A percentile compares a stretch with the other conserved stretches of the same genome.
Evolutionary conservation across 495 filamentous ascomycete genomes (phyloP).

Genomic region (Neurospora sublineolata): DNA sequence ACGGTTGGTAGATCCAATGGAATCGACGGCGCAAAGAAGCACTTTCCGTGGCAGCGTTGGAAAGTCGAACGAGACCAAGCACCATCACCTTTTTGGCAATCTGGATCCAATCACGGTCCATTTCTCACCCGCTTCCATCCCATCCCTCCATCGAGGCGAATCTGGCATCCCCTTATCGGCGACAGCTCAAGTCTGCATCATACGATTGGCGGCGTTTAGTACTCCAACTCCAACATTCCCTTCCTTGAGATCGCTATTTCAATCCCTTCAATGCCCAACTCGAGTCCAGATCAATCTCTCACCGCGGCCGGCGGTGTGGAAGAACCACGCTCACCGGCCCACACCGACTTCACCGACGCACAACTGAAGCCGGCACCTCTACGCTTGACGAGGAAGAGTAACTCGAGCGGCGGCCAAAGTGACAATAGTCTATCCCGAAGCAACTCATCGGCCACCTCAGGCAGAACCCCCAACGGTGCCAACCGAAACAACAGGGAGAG

Average conservation of each 20-base stretch:
- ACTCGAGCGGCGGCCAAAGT: constrained; percentile 5
- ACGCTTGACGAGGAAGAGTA: constrained; percentile 15
- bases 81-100: not conserved
- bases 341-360: constrained; percentile 7
- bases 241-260: not conserved
- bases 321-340: not conserved
- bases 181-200: not conserved
- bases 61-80: not conserved
- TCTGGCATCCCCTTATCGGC: not conserved
- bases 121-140: not conserved
- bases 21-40: not conserved
- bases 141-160: not conserved
- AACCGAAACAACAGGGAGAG: not conserved
- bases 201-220: not conserved
- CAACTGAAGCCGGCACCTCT: constrained; percentile 23
- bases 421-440: not conserved
- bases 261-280: not conserved
- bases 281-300: not conserved
- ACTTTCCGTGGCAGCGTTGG: not conserved
- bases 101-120: not conserved
- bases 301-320: not conserved
- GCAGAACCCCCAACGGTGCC: not conserved
- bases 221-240: not conserved
- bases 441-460: not conserved
- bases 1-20: not conserved